Evolutionary conservation across 163 green algal genomes (phyloP).

Genomic region (Chlorella variabilis): DNA sequence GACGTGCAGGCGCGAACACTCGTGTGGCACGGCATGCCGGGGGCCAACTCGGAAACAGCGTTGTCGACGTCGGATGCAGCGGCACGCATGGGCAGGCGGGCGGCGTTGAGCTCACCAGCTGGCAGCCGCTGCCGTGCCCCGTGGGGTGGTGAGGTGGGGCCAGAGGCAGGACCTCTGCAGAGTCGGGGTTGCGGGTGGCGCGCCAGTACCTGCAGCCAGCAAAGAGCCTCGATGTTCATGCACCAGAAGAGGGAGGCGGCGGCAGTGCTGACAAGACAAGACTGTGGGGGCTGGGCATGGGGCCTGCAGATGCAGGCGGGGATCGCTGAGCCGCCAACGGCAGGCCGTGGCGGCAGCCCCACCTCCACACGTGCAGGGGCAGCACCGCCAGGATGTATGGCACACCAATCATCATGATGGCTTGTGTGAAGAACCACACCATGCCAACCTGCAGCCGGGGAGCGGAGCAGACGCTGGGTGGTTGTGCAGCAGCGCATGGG

Average conservation of each 20-base stretch:
- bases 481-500: background rate
- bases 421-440: constrained; percentile 25
- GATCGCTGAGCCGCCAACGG: background rate
- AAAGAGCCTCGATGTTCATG: background rate
- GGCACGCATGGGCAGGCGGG: too few species aligned
- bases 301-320: background rate
- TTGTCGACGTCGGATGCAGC: too few species aligned
- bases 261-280: too few species aligned
- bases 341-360: background rate
- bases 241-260: background rate
- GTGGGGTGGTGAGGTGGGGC: background rate
- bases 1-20: too few species aligned
- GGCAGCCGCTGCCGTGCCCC: background rate
- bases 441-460: background rate
- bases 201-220: background rate
- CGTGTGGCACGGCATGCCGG: background rate
- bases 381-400: constrained; percentile 11
- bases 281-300: background rate
- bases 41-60: too few species aligned
- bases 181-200: background rate
- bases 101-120: background rate
- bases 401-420: constrained; percentile 9
- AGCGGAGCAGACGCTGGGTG: background rate
- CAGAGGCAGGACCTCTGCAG: background rate
- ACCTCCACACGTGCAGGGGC: constrained; percentile 21